Conservation (phyloP, 75 land plant genomes). For the Cryptomeria japonica region DNA sequence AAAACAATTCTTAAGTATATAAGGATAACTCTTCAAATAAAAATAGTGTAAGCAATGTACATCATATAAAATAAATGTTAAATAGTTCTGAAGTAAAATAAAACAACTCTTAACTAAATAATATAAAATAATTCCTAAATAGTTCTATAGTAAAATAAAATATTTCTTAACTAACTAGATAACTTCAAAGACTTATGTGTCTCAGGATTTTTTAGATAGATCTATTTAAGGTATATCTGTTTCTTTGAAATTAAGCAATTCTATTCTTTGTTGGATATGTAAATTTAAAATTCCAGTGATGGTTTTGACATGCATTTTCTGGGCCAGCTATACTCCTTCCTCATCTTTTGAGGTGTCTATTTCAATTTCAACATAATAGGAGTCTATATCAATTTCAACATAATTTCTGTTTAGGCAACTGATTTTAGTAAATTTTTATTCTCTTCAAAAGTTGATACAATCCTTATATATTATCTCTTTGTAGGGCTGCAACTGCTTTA, state of each 20-base stretch:
- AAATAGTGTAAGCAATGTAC: too few species aligned
- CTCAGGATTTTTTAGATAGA: too few species aligned
- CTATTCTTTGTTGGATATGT: not conserved
- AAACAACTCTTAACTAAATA: too few species aligned
- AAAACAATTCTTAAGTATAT: too few species aligned
- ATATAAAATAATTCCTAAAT: too few species aligned
- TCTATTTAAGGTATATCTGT: too few species aligned
- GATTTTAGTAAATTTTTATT: not conserved
- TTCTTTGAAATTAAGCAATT: not conserved
- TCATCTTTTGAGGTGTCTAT: slow-evolving; percentile 8
- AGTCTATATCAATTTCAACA: not conserved
- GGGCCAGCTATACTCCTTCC: not conserved
- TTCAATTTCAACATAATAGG: not conserved
- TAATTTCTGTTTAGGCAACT: not conserved
- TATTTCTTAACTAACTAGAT: too few species aligned
- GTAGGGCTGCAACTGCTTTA: slow-evolving; percentile 76
- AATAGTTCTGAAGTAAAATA: too few species aligned
- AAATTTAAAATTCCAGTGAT: not conserved
- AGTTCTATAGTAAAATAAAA: too few species aligned
- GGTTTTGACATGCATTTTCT: not conserved
- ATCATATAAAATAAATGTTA: too few species aligned
- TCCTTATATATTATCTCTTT: not conserved
- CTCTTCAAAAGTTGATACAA: not conserved
- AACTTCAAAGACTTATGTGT: too few species aligned
- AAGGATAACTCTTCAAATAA: too few species aligned